Base-by-base conservation (phyloP, 78 protist species). In the Dictyostelium brefeldianum region DNA sequence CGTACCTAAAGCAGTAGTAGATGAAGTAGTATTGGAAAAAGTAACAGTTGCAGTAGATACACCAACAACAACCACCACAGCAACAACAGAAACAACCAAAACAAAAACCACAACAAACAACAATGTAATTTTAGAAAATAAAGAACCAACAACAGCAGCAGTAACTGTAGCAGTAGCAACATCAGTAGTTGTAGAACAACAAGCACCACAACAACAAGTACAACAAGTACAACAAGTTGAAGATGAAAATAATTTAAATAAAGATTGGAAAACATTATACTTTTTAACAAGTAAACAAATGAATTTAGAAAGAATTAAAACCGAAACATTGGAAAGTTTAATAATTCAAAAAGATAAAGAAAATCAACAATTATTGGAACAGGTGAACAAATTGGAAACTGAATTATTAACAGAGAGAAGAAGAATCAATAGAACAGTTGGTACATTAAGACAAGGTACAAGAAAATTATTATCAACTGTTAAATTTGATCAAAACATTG, bases 181-280 rank as follows among this genome's bases (percentile, higher is more conserved):
- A 53, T 53, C 57, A 54, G 18, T 18, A 54, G 14, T 17, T 18
- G 1, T 17, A 54, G 14, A 54, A 3, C 62, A 54, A 54, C 62
- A 12, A 54, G 4, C 62, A 54, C 1, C 1, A 3, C 62, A 54
- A 54, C 18, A 54, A 3, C 43, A 36, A 36, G 5, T 3, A 36
- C 43, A 36, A 2, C 43, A 1, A 36, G 2, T 36, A 3, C 43
- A 36, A 36, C 43, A 36, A 36, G 10, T 22, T 65, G 48, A 65
- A 65, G 48, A 65, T 29, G 48, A 65, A 6, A 27, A 31, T 31
- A 31, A 67, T 67, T 14, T 10, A 22, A 25, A 70, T 70, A 36
- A 47, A 14, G 83, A 85, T 18, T 85, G 92, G 92, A 85, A 75
- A 47, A n/a, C 71, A 74, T 41, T 85, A 69, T 85, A 85, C 29